These are phyloP conservation scores for Aquanectria penicillioides DNA, from an alignment of 2,329 filamentous ascomycete genomes.

Conservation along the genomic window DNA sequence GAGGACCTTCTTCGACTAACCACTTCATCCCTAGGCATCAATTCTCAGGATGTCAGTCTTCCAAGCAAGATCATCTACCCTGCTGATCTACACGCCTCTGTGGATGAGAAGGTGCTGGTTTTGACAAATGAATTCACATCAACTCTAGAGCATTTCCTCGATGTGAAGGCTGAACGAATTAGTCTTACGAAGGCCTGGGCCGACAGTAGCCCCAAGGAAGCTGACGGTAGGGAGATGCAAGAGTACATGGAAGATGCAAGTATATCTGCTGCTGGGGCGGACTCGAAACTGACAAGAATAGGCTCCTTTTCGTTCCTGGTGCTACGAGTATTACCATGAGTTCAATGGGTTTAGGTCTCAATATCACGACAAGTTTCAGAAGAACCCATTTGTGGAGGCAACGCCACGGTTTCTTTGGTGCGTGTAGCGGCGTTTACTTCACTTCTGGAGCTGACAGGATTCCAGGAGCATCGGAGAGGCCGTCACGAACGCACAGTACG, in stretches of 20 bases:
- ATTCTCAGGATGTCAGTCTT: neutral
- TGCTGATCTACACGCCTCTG: conserved; percentile 31
- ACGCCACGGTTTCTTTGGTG: conserved; percentile 45
- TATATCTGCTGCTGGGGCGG: neutral
- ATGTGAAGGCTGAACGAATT: conserved; percentile 26
- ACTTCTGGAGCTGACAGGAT: conserved; percentile 3
- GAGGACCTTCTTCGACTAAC: conserved; percentile 36
- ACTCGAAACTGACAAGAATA: conserved; percentile 28
- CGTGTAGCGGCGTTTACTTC: neutral
- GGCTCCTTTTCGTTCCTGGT: conserved; percentile 45
- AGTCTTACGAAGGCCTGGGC: conserved; percentile 34
- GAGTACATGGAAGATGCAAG: conserved; percentile 45
- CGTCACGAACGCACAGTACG: conserved; percentile 37
- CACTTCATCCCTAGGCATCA: conserved; percentile 24
- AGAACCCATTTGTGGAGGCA: conserved; percentile 42
- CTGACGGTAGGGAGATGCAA: conserved; percentile 28
- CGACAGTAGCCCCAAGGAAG: conserved; percentile 13
- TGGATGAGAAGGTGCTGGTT: conserved; percentile 15
- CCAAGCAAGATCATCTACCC: conserved; percentile 40
- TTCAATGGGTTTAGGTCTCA: conserved; percentile 42
- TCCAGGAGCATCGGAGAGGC: conserved; percentile 38
- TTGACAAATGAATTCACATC: conserved; percentile 37
- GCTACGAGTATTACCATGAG: conserved; percentile 46
- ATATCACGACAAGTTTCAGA: conserved; percentile 38
- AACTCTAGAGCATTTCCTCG: conserved; percentile 35